These are phyloP conservation scores for Chlorophyllum brunneum DNA, from an alignment of 768 basidiomycete species.

Conservation along the genomic window DNA sequence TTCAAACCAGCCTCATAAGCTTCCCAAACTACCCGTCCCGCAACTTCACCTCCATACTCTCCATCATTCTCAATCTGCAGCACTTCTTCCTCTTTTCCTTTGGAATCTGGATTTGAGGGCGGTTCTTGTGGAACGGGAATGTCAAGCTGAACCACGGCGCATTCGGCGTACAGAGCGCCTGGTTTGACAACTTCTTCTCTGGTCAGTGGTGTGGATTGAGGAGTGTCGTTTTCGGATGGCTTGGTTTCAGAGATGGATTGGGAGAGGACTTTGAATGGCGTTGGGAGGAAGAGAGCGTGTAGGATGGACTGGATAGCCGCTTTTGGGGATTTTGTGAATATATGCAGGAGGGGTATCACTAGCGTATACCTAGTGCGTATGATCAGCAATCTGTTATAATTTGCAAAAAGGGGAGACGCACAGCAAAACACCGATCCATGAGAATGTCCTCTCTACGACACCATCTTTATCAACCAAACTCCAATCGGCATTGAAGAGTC, in stretches of 20 bases:
- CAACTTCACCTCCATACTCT: conserved; percentile 66
- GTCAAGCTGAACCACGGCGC: conserved; percentile 53
- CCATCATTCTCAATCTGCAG: conserved; percentile 53
- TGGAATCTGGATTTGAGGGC: conserved; percentile 6
- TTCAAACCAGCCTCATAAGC: conserved; percentile 64
- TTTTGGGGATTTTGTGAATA: conserved; percentile 66
- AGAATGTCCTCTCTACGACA: conserved; percentile 25
- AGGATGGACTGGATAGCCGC: conserved; percentile 72
- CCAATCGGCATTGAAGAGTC: conserved; percentile 48
- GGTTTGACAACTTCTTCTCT: conserved; percentile 70
- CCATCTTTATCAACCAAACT: conserved; percentile 7
- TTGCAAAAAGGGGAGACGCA: conserved; percentile 29
- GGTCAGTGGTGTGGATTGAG: conserved; percentile 15
- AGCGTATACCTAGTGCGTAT: conserved; percentile 57
- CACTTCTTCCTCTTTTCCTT: conserved; percentile 29
- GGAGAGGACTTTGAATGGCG: conserved; percentile 61
- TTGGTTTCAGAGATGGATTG: conserved; percentile 18
- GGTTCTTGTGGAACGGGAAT: conserved; percentile 33
- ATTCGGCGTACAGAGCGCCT: conserved; percentile 75
- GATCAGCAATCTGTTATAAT: conserved; percentile 24
- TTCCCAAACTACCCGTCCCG: conserved; percentile 75
- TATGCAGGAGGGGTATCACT: conserved; percentile 59
- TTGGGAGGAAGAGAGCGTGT: conserved; percentile 79
- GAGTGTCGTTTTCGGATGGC: conserved; percentile 12
- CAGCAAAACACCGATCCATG: conserved; percentile 44